Conservation (phyloP, 1,139 yeast species). For the Saccharomyces pastorianus region DNA sequence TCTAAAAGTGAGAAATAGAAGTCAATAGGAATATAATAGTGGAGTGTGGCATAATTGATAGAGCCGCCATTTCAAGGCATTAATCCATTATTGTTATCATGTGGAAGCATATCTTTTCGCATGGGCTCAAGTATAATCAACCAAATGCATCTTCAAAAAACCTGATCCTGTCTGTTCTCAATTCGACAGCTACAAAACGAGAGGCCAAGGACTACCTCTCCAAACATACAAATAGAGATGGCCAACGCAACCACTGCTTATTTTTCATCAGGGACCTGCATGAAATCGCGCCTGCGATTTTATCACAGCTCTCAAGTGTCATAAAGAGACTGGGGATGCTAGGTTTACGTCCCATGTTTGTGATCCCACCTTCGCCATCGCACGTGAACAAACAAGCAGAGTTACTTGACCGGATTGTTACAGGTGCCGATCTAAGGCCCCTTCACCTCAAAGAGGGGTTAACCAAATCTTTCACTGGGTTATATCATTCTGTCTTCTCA, state of each 20-base stretch:
- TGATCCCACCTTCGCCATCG: conserved; percentile 24
- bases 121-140: conserved; percentile 12
- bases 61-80: neutral
- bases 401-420: conserved; percentile 18
- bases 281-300: conserved; percentile 6
- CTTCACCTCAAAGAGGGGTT: conserved; percentile 19
- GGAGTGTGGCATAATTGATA: neutral
- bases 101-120: conserved; percentile 7
- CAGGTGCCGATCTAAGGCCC: conserved; percentile 20
- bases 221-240: conserved; percentile 38
- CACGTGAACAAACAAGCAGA: conserved; percentile 19
- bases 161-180: conserved; percentile 58
- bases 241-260: conserved; percentile 20
- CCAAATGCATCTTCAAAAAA: conserved; percentile 35
- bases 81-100: neutral
- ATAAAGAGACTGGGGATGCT: conserved; percentile 21
- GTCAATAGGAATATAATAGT: too few species aligned
- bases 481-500: conserved; percentile 15
- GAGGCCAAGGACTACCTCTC: conserved; percentile 61
- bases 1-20: too few species aligned
- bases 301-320: conserved; percentile 18
- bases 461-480: conserved; percentile 10
- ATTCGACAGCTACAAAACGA: conserved; percentile 68
- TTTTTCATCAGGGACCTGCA: conserved; percentile 23
- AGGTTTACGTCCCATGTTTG: conserved; percentile 27